Base-by-base conservation (phyloP, 257 asterid species). In the Rubia yunnanensis region DNA sequence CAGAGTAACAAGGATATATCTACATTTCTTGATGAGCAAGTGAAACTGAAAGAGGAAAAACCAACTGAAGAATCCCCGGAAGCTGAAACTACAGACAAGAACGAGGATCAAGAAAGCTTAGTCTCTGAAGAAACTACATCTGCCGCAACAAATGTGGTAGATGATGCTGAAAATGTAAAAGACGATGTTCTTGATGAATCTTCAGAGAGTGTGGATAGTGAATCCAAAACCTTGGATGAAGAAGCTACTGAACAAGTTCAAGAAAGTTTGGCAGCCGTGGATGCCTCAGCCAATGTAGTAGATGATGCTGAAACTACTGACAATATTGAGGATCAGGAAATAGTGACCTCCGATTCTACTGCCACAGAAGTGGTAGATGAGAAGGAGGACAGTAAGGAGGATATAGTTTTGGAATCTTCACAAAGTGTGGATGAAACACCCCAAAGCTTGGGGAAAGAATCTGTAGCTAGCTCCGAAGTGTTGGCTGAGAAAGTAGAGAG, bases 21-120 rank as follows among this genome's bases (percentile, higher is more conserved):
- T 49, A 75, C 84, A 5, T 94, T 90, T 77, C 70, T 94, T 64
- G 97, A 86, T 55, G 82, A 86, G 72, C 81, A 80, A 67, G 81
- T 75, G 67, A 85, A 80, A 68, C 81, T 76, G 71, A 85, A 78
- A 24, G 85, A 77, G 70, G 75, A 77, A 28, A 72, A 76, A 56
- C 65, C 50, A 50, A 73, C 60, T 27, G 86, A 75, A 64, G n/a
- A 18, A 24, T 44, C 20, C 4, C 63, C 32, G 5, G 39, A 20
- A 34, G 14, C 73, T 68, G 74, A 73, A 68, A 44, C 20, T 24
- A 11, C 36, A 17, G 70, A 46, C 2, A 32, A 53, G 23, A 64
- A 30, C n/a, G 53, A 60, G 41, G 72, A 60, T 27, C 64, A 66
- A 66, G 71, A 57, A 65, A 58, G 38, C 34, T 18, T 39, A 36